Evolutionary conservation across 164 flowering plant genomes (phyloP), one percentile per base, ranked within the genome.

Genomic region (Chimonanthus salicifolius): DNA sequence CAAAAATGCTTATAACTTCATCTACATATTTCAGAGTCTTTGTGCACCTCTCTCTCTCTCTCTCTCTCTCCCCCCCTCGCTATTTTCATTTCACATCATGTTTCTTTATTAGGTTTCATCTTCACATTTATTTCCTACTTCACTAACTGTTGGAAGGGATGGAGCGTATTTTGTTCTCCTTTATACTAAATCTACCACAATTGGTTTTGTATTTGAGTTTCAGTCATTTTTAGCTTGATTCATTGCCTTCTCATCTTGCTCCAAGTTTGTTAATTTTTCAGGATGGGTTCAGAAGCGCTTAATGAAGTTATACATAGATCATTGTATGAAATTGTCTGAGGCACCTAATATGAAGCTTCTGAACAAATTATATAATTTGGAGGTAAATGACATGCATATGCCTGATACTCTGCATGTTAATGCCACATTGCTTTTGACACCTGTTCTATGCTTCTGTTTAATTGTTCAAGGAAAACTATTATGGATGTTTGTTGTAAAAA

Each of bases 211-310:
- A 43, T n/a, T 6, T 50, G 49, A 11, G 44, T 6, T n/a, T 8
- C 20, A 45, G 9, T 8, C 33, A 46, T 70, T 62, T n/a, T 3
- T 20, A 47, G 58, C 21, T 20, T 2, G 64, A 6, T 54, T 20
- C 8, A 11, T 63, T 70, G 20, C 74, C 9, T 45, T 49, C 49
- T 15, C 58, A 51, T 58, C 49, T 68, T 46, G 50, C 21, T 46
- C 11, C 18, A 46, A 68, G 49, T 15, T 62, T 69, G 6, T 75
- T 33, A n/a, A 4, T 50, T 75, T 75, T 72, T 68, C 82, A 93
- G 99, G 89, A 21, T 94, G 98, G 97, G 88, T 89, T 70, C 96
- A 88, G 73, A 93, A 88, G 82, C 90, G 86, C 79, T 76, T 94
- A 82, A 89, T 94, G 84, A 93, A 90, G 79, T 83, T 85, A 47